Percentiles rank a stretch among this genome's conserved stretches.
Conservation (phyloP, 306 rosid genomes). For the Hippophae tibetana region DNA sequence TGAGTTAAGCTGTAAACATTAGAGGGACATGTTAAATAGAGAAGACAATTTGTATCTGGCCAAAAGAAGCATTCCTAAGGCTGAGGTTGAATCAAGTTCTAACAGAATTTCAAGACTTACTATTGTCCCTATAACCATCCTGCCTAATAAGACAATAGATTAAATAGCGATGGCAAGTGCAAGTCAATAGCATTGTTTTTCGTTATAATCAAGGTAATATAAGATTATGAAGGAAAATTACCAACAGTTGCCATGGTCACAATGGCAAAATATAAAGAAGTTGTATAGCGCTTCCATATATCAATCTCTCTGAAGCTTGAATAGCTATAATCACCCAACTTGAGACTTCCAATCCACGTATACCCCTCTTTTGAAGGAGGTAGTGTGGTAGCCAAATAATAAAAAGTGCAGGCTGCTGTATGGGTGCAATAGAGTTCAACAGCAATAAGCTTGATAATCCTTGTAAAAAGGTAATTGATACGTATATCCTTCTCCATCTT, state of each 20-base stretch:
- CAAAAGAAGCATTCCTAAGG: no score
- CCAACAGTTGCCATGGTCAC: constrained; percentile 99
- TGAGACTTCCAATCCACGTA: constrained; percentile 94
- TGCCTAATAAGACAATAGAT: no score
- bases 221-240: constrained; percentile 17
- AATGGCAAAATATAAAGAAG: constrained; percentile 82
- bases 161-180: no score
- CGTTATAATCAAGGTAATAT: no score
- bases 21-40: no score
- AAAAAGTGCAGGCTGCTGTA: constrained; percentile 95
- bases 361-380: constrained; percentile 76
- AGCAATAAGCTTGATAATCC: constrained; percentile 68
- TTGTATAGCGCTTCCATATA: constrained; percentile 76
- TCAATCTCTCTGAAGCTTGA: constrained; percentile 80
- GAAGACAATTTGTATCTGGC: no score
- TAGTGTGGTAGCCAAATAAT: constrained; percentile 88
- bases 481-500: constrained; percentile 87
- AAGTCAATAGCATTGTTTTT: no score
- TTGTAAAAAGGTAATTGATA: constrained; percentile 58
- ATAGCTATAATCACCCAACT: constrained; percentile 72
- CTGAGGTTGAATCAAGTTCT: no score
- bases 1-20: no score
- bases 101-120: no score
- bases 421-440: constrained; percentile 98
- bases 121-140: no score